Base-by-base conservation (phyloP, 2,329 filamentous ascomycete genomes). In the Neoscytalidium dimidiatum region DNA sequence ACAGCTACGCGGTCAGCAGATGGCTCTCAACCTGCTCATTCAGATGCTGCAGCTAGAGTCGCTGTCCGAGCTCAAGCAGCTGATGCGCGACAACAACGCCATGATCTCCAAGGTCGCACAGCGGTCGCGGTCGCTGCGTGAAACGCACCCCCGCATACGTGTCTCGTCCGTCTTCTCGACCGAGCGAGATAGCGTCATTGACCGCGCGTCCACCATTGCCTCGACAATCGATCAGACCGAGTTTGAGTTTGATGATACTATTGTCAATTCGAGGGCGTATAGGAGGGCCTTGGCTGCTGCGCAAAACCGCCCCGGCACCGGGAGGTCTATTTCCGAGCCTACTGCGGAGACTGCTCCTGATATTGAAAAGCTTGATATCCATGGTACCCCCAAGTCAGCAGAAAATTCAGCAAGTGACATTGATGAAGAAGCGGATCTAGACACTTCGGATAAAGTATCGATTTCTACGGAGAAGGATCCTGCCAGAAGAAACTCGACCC, bases 1-100 rank as follows among this genome's bases (percentile, higher is more conserved):
- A 23, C 74, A 76, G 65, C 73, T 76, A 23, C 70, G 74, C 23
- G 74, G 74, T 1, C 73, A 76, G 52, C 74, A 77, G 46, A 71
- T 71, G 8, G 73, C 73, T 0, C 67, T 77, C 4, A 73, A 67
- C 35, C 51, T 77, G 21, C 68, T 77, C 13, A 71, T 77, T 17
- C 75, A 77, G 49, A 72, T 71, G 7, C 58, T 76, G n/a, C 75
- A 76, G 49, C 75, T 75, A 71, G 72, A 75, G 64, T 75, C 73
- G 3, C 70, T 76, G 62, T 67, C 70, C 19, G 74, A 76, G 19
- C 73, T 76, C 26, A 71, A 69, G 64, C 69, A 68, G 58, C 65
- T 76, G 11, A 67, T 77, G 2, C 65, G 70, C 29, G 70, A 73
- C 9, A 76, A 76, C 41, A 73, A 69, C 53, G 64, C 65, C 19